Evolutionary conservation across 805 yeast genomes (phyloP), one percentile per base, ranked within the genome.

Genomic region (Saccharomycopsis capsularis): DNA sequence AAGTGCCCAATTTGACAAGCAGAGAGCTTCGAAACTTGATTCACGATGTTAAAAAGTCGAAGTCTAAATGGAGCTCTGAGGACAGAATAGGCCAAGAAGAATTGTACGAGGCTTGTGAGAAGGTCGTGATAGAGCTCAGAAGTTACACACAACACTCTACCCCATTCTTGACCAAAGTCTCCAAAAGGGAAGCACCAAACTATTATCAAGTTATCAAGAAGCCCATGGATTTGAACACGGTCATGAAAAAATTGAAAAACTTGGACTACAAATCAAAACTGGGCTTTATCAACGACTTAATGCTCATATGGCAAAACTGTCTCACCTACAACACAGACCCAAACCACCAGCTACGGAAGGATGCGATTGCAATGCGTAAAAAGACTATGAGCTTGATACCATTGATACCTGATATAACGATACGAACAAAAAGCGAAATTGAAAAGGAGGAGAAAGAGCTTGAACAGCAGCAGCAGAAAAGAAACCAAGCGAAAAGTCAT

Each of bases 51-150:
- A 74, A 97, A 44, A 93, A 90, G 59, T 91, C 90, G 61, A 71
- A 98, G 51, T 95, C 98, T 0, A 93, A 93, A 66, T 93, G 99
- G 99, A 95, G 97, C 6, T 86, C 86, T 50, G 97, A 93, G 61
- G 95, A 90, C 50, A 75, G 85, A 53, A 81, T 93, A 40, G 99
- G 99, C 4, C 99, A 93, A 66, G 99, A 93, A 62, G 99, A 95
- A 63, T 73, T 93, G 21, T 93, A 93, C 60, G 99, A 95, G 58
- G 96, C 97, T 0, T 91, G 97, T 59, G 99, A 93, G 59, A 90
- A 89, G 60, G 99, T 93, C 1, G 90, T 91, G 0, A 68, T 82
- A 55, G 98, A 93, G 59, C 68, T 93, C 29, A 75, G 99, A 60
- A 86, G 91, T 4, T 87, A 84, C 57, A 91, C 99, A 0, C 97